Evolutionary conservation across 2,329 filamentous ascomycete genomes (phyloP).

Genomic region (Phialophora verrucosa): DNA sequence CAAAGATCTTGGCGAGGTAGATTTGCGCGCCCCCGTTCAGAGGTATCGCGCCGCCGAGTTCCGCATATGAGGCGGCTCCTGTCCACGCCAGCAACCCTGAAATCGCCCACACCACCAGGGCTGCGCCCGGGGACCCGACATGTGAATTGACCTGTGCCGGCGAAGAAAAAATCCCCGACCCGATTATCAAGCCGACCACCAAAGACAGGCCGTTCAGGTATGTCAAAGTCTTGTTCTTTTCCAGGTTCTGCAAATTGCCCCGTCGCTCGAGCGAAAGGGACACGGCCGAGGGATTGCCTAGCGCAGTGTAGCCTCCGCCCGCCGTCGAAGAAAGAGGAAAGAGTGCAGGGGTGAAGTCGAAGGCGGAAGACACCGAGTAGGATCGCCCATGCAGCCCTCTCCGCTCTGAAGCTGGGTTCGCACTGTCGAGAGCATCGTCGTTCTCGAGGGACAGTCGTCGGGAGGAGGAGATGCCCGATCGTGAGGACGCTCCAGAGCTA

Average conservation of each 20-base stretch:
- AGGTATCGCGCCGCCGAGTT: conserved; percentile 93
- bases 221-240: conserved; percentile 94
- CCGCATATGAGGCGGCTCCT: conserved; percentile 90
- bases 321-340: conserved; percentile 88
- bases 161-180: conserved; percentile 93
- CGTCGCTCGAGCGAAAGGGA: conserved; percentile 51
- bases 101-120: conserved; percentile 87
- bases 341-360: conserved; percentile 91
- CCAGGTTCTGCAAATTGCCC: conserved; percentile 74
- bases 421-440: conserved; percentile 72
- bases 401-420: conserved; percentile 57
- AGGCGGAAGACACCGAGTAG: conserved; percentile 89
- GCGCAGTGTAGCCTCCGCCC: conserved; percentile 77
- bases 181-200: conserved; percentile 91
- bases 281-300: conserved; percentile 74
- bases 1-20: conserved; percentile 95
- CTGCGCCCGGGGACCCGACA: conserved; percentile 87
- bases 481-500: conserved; percentile 71
- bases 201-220: conserved; percentile 92
- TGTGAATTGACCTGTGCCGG: conserved; percentile 91
- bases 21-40: conserved; percentile 93
- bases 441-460: conserved; percentile 86
- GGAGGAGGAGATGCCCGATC: conserved; percentile 89
- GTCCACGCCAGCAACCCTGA: conserved; percentile 96
- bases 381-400: conserved; percentile 64